Percentiles rank a stretch among this genome's conserved stretches.
Evolutionary conservation across 148 eudicot genomes (phyloP).

Genomic region (Euryodendron excelsum): DNA sequence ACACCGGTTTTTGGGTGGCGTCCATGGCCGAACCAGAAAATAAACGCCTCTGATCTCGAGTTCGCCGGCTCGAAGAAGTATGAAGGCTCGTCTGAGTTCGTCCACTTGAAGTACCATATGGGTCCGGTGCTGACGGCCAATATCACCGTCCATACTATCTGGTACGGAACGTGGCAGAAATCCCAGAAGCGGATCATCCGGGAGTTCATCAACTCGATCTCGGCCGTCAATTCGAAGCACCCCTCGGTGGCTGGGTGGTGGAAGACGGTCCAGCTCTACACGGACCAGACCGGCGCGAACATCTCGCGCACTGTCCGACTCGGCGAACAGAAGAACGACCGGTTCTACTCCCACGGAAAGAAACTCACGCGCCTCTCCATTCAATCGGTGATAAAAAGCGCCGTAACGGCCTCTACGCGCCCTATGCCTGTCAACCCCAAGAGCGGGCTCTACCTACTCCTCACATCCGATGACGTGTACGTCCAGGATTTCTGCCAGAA

Average conservation of each 20-base stretch:
- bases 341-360: constrained; percentile 79
- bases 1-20: constrained; percentile 46
- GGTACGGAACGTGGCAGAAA: constrained; percentile 77
- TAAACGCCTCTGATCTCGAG: constrained; percentile 30
- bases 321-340: constrained; percentile 70
- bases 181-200: constrained; percentile 75
- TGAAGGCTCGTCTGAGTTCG: constrained; percentile 82
- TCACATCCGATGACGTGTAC: constrained; percentile 73
- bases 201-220: constrained; percentile 70
- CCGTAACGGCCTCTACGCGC: constrained; percentile 59
- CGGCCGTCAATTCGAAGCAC: constrained; percentile 39
- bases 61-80: constrained; percentile 56
- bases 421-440: constrained; percentile 69
- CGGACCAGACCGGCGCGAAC: constrained; percentile 82
- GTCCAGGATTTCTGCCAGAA: constrained; percentile 77
- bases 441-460: constrained; percentile 64
- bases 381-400: constrained; percentile 69
- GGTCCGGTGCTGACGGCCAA: constrained; percentile 83
- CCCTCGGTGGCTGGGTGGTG: constrained; percentile 88
- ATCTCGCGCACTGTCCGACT: constrained; percentile 53
- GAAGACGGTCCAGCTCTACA: constrained; percentile 76
- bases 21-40: constrained; percentile 58
- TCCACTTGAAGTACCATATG: constrained; percentile 78
- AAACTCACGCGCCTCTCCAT: constrained; percentile 67
- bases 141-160: constrained; percentile 69